Base-by-base conservation (phyloP, 2,329 filamentous ascomycete species). In the Cercospora canescens region DNA sequence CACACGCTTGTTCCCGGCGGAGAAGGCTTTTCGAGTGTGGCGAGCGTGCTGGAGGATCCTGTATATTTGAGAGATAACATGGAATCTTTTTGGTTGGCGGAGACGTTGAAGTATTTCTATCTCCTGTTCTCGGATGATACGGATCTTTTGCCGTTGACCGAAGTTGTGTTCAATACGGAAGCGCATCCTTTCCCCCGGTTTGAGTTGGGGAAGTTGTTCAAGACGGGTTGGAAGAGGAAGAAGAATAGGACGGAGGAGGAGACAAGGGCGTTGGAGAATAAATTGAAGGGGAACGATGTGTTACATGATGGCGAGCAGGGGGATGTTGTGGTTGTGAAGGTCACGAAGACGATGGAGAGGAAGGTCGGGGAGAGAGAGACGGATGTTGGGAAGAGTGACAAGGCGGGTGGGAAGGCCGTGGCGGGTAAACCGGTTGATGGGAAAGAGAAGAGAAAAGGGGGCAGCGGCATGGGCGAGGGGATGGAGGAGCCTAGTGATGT, bases 41-140 rank as follows among this genome's bases (percentile, higher is more conserved):
- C 85, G 18, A 88, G 96, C 76, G 94, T 93, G 28, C 89, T 90
- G 70, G 79, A 80, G 5, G 80, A 95, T 9, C 93, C 94, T 21
- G 88, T 93, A 0, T 78, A 82, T 14, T 82, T 83, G 54, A 85
- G 88, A 67, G 94, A 99, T 79, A 98, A 98, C 73, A 97, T 99
- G 94, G 95, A 99, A 81, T 96, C 93, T 77, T 98, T 98, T 81
- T 99, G 95, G 95, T 87, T 99, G 83, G 94, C 95, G 55, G 95
- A 99, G 82, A 99, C 95, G 24, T 84, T 99, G 52, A 99, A 99
- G 81, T 99, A 99, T 78, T 91, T 99, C 78, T 99, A 97, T 79
- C 87, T 99, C 45, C 85, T 99, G 35, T 99, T 99, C 81, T 94
- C 92, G 2, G 89, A 91, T 4, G 84, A 90, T 9, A 9, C 32